phyloP scores from a whole-genome alignment of 1,139 yeast genomes.

The Hyphopichia wangnamkhiaoensis region DNA sequence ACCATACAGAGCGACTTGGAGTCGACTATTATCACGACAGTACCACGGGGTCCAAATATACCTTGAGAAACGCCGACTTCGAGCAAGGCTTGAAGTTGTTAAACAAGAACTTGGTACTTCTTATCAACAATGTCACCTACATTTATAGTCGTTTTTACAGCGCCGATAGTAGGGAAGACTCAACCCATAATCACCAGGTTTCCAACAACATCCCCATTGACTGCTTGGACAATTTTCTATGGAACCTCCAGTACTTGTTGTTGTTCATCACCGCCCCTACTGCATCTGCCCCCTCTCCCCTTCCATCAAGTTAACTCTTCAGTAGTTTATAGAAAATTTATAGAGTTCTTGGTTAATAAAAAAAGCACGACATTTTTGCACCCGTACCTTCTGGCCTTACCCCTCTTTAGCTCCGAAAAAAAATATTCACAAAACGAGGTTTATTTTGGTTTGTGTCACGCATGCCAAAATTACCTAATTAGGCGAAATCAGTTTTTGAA shows the following conservation, averaged over 20 bases:
- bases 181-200: conserved; percentile 10
- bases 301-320: background rate
- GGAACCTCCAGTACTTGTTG: conserved; percentile 42
- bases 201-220: conserved; percentile 36
- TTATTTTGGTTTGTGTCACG: too few relatives aligned
- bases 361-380: background rate
- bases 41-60: conserved; percentile 10
- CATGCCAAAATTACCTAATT: background rate
- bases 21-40: conserved; percentile 10
- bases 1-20: conserved; percentile 21
- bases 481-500: background rate
- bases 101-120: conserved; percentile 30
- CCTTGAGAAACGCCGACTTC: conserved; percentile 27
- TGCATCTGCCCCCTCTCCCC: background rate
- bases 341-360: background rate
- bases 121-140: conserved; percentile 26
- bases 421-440: background rate
- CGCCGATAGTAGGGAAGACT: conserved; percentile 9
- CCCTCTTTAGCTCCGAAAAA: background rate
- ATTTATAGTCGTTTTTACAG: conserved; percentile 16
- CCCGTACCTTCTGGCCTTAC: background rate
- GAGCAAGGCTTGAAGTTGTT: conserved; percentile 37
- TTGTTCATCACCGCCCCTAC: conserved; percentile 37
- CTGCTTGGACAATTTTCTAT: conserved; percentile 42
- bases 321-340: background rate